A percentile compares a stretch with the other conserved stretches of the same genome.
phyloP scores from a whole-genome alignment of 352 stramenopile genomes.

The Ophiocytium majus region DNA sequence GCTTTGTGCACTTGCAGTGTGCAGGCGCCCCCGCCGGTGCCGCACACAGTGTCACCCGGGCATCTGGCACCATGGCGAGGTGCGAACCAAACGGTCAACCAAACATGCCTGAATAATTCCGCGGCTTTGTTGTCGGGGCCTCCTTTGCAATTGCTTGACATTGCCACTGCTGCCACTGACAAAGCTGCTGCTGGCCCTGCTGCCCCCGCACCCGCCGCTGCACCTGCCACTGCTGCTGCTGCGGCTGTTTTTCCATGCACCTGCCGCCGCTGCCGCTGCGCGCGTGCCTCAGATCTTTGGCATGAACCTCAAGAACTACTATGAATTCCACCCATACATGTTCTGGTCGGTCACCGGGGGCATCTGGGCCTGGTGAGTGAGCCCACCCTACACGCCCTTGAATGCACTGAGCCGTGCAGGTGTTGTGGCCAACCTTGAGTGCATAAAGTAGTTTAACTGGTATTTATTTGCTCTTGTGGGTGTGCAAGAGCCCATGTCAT shows the following conservation, averaged over 20 bases:
- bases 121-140: background rate
- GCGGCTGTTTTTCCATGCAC: no score
- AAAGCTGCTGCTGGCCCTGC: background rate
- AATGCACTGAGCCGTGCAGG: background rate
- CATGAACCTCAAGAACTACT: constrained; percentile 51
- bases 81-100: no score
- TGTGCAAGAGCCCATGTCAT: background rate
- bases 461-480: background rate
- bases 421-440: background rate
- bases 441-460: background rate
- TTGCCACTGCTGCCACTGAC: background rate
- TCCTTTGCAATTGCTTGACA: background rate
- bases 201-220: background rate
- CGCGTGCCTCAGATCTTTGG: constrained; percentile 38
- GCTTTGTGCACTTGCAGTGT: no score
- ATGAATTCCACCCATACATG: constrained; percentile 27
- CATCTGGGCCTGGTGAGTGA: constrained; percentile 35
- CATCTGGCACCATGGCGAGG: no score
- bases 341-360: constrained; percentile 48
- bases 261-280: no score
- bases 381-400: background rate
- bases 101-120: background rate
- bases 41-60: no score
- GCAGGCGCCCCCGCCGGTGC: no score
- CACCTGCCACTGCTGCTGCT: background rate